Evolutionary conservation across 108 stramenopile genomes (phyloP).

Genomic region (Chaetoceros muelleri): DNA sequence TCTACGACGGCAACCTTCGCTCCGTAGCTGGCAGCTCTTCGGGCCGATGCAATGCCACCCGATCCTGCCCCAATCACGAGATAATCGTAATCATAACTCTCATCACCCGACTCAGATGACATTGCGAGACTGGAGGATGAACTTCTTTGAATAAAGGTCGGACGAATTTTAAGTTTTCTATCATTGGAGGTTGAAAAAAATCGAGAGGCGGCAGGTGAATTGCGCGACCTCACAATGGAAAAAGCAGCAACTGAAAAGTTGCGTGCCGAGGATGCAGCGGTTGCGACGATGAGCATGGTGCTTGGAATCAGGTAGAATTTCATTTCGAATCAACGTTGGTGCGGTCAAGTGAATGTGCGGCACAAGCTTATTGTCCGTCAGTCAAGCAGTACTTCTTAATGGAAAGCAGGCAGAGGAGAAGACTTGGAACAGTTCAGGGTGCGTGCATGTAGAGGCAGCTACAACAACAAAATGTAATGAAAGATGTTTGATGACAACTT

Average conservation of each 20-base stretch:
- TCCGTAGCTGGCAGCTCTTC: conserved; percentile 74
- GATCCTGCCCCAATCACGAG: conserved; percentile 72
- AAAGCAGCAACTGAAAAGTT: background rate
- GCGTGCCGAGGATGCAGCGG: background rate
- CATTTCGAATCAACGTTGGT: no score
- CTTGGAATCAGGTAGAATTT: no score
- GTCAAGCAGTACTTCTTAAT: no score
- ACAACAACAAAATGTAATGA: no score
- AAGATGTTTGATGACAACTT: no score
- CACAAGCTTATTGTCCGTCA: no score
- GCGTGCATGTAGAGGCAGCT: no score
- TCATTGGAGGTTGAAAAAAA: background rate
- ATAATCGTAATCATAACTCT: conserved; percentile 39
- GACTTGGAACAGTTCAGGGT: no score
- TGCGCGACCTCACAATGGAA: background rate
- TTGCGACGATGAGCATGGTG: background rate
- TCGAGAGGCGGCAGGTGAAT: no score
- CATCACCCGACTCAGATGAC: background rate
- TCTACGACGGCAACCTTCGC: conserved; percentile 86
- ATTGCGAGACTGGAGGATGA: background rate
- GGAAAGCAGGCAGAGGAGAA: no score
- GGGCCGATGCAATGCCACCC: conserved; percentile 55
- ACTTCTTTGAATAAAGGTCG: background rate
- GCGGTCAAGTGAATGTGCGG: no score
- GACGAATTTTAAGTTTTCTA: background rate